phyloP scores from a whole-genome alignment of 106 monocot species.

The Narthecium ossifragum region DNA sequence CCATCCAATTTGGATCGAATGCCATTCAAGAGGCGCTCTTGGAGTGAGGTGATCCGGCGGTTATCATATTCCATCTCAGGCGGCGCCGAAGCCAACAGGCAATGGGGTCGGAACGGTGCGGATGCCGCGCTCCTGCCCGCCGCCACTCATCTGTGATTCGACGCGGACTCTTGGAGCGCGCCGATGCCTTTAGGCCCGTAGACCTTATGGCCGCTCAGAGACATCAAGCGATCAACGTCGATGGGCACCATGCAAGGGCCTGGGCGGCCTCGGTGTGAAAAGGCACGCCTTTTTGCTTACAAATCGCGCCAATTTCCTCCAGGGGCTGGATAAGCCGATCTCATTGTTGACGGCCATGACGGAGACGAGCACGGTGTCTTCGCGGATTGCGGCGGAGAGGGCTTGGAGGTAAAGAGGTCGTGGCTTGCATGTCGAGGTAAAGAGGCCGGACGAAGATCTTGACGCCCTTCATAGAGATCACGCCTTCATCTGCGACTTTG shows the following conservation, averaged over 20 bases:
- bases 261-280: slow-evolving; percentile 97
- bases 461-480: slow-evolving; percentile 80
- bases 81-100: slow-evolving; percentile 81
- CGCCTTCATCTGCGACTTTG: background rate
- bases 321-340: slow-evolving; percentile 91
- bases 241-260: slow-evolving; percentile 83
- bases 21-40: slow-evolving; percentile 69
- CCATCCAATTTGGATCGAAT: slow-evolving; percentile 50
- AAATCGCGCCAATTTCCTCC: slow-evolving; percentile 83
- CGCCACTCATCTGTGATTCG: slow-evolving; percentile 97
- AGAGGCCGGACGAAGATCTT: slow-evolving; percentile 75
- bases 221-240: slow-evolving; percentile 87
- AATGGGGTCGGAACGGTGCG: slow-evolving; percentile 92
- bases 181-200: slow-evolving; percentile 98
- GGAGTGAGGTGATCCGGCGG: slow-evolving; percentile 25
- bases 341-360: slow-evolving; percentile 98
- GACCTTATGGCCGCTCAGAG: slow-evolving; percentile 87
- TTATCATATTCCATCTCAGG: slow-evolving; percentile 94
- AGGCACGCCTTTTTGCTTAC: slow-evolving; percentile 55
- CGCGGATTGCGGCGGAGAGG: slow-evolving; percentile 56
- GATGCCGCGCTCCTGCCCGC: slow-evolving; percentile 95
- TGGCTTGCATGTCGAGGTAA: slow-evolving; percentile 98
- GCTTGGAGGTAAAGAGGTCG: slow-evolving; percentile 77
- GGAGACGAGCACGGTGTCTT: slow-evolving; percentile 89
- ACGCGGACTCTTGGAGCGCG: slow-evolving; percentile 75